Conservation (phyloP, 192 early-diverging fungal genomes). For the Coemansia sp. region DNA sequence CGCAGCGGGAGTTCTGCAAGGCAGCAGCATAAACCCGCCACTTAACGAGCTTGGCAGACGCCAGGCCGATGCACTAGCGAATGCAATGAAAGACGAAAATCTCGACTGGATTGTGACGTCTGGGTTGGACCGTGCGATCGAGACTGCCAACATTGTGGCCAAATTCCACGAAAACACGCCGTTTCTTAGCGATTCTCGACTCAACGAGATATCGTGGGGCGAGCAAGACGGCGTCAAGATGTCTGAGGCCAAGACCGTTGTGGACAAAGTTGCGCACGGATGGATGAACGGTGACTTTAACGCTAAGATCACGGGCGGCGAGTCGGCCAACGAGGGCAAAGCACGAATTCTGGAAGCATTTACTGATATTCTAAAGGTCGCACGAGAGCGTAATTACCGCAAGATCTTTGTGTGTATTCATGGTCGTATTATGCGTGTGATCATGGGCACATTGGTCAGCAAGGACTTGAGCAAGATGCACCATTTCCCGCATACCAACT, state of each 20-base stretch:
- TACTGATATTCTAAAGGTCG: constrained; percentile 20
- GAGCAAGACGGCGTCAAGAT: constrained; percentile 30
- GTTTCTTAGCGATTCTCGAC: constrained; percentile 29
- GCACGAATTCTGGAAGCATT: constrained; percentile 30
- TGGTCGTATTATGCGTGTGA: constrained; percentile 47
- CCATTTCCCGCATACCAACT: constrained; percentile 35
- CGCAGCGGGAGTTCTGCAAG: constrained; percentile 31
- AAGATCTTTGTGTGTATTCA: constrained; percentile 37
- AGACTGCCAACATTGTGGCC: constrained; percentile 31
- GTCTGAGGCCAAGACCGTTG: constrained; percentile 2
- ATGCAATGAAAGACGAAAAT: constrained; percentile 20
- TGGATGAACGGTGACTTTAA: constrained; percentile 42
- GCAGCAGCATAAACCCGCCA: constrained; percentile 30
- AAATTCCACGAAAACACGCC: constrained; percentile 27
- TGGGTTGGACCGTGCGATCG: constrained; percentile 28
- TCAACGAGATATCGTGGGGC: constrained; percentile 54
- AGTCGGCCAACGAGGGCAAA: constrained; percentile 42
- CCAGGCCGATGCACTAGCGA: constrained; percentile 32
- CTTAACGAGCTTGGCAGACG: constrained; percentile 31
- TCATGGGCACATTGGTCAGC: constrained; percentile 42
- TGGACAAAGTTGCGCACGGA: constrained; percentile 12
- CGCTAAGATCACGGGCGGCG: constrained; percentile 35
- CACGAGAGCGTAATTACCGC: constrained; percentile 10
- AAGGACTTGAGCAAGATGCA: constrained; percentile 42
- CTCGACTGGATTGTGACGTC: constrained; percentile 49